Percentiles rank a stretch among this genome's conserved stretches.
Evolutionary conservation across 1,284 basidiomycete genomes (phyloP).

Genomic region (Leccinum pachyderme): DNA sequence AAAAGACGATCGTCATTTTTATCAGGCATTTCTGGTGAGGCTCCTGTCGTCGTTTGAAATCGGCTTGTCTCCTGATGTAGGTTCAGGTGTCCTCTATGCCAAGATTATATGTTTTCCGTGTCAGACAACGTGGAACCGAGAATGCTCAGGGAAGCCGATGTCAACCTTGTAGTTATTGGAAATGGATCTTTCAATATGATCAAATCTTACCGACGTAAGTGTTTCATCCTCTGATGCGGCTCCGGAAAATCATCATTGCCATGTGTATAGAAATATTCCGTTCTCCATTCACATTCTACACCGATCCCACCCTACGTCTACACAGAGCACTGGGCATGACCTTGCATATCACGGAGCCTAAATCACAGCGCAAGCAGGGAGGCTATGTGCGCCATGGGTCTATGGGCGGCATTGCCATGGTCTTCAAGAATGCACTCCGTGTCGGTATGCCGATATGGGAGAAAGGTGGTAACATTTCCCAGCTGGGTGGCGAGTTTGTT

Average conservation of each 20-base stretch:
- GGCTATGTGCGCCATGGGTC: constrained; percentile 65
- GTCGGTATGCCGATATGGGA: constrained; percentile 78
- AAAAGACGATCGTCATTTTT: constrained; percentile 72
- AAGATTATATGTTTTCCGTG: constrained; percentile 81
- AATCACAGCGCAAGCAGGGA: constrained; percentile 39
- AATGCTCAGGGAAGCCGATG: constrained; percentile 51
- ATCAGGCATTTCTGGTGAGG: constrained; percentile 59
- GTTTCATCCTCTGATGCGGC: constrained; percentile 8
- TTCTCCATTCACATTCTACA: constrained; percentile 65
- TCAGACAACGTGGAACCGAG: constrained; percentile 49
- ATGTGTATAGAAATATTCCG: constrained; percentile 54
- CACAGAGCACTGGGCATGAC: constrained; percentile 80
- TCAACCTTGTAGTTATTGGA: constrained; percentile 71
- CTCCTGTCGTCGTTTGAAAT: constrained; percentile 8
- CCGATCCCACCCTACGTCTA: constrained; percentile 71
- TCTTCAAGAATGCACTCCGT: constrained; percentile 63
- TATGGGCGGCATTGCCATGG: constrained; percentile 65
- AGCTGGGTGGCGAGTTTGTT: constrained; percentile 89
- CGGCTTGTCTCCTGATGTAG: constrained; percentile 9
- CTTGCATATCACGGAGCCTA: constrained; percentile 42
- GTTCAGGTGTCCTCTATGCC: constrained; percentile 69
- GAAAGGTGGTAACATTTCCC: constrained; percentile 71
- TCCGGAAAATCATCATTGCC: neutral
- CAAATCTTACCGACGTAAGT: constrained; percentile 62
- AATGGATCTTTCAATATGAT: constrained; percentile 77